These are phyloP conservation scores for Ustilago cynodontis DNA, from an alignment of 1,284 basidiomycete species.

Conservation along the genomic window DNA sequence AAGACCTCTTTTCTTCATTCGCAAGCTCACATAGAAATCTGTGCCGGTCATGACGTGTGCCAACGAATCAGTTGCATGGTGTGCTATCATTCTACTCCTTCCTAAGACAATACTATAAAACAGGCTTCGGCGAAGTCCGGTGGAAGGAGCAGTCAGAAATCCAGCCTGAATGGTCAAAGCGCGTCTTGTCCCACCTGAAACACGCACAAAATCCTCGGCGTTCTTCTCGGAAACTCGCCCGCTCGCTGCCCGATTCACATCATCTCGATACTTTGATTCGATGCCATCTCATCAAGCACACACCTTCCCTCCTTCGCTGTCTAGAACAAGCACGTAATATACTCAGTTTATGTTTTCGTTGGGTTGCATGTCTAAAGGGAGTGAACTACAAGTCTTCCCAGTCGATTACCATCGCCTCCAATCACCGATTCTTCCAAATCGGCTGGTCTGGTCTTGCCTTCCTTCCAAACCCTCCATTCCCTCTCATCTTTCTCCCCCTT, in stretches of 20 bases:
- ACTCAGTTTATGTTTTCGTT: no score
- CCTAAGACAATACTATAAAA: no score
- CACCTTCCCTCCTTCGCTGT: no score
- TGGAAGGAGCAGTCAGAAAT: conserved; percentile 2
- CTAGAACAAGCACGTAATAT: background rate
- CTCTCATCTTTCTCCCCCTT: conserved; percentile 23
- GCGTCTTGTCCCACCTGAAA: background rate
- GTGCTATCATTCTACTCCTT: background rate
- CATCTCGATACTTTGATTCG: background rate
- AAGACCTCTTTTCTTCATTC: background rate
- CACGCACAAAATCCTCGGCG: background rate
- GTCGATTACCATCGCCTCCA: conserved; percentile 23
- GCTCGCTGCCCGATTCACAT: conserved; percentile 10
- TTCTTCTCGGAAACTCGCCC: conserved; percentile 37
- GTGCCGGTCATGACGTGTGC: background rate
- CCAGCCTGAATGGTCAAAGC: conserved; percentile 1
- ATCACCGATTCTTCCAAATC: conserved; percentile 10
- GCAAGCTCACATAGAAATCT: background rate
- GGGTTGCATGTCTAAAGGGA: conserved; percentile 11
- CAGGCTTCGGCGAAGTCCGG: conserved; percentile 40
- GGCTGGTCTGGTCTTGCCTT: conserved; percentile 27
- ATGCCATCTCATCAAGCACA: no score
- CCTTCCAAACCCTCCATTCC: conserved; percentile 47
- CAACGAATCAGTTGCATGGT: background rate
- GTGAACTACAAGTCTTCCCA: conserved; percentile 33